Evolutionary conservation across 176 grass and related monocot genomes (phyloP).

Genomic region (Pontederia crassipes): DNA sequence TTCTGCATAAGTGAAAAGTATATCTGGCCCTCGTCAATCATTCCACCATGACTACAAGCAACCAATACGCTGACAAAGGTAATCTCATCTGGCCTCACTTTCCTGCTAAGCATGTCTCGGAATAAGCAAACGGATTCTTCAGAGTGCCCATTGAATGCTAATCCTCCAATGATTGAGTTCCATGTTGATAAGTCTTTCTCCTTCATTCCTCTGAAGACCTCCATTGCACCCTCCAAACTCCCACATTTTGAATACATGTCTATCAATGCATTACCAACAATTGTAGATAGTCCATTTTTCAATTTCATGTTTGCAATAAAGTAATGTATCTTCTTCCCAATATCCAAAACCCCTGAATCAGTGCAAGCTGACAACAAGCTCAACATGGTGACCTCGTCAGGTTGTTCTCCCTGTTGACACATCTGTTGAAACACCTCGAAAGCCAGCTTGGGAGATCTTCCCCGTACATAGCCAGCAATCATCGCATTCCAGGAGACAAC

Average conservation of each 20-base stretch:
- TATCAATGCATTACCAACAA: constrained; percentile 60
- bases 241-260: constrained; percentile 88
- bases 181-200: constrained; percentile 74
- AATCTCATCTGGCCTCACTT: constrained; percentile 54
- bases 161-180: constrained; percentile 70
- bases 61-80: constrained; percentile 75
- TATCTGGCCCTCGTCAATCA: constrained; percentile 44
- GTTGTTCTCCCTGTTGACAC: constrained; percentile 37
- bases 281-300: constrained; percentile 25
- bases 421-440: constrained; percentile 63
- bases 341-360: constrained; percentile 40
- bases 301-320: constrained; percentile 32
- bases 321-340: constrained; percentile 45
- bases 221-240: constrained; percentile 29
- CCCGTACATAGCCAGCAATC: constrained; percentile 68
- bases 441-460: constrained; percentile 29
- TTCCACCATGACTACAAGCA: constrained; percentile 63
- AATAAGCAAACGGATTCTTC: constrained; percentile 43
- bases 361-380: constrained; percentile 55
- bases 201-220: constrained; percentile 42
- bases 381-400: constrained; percentile 66
- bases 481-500: constrained; percentile 73
- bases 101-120: constrained; percentile 51
- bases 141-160: constrained; percentile 54
- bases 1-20: constrained; percentile 72